Evolutionary conservation across 352 stramenopile genomes (phyloP).

Genomic region (Plasmopara muralis): DNA sequence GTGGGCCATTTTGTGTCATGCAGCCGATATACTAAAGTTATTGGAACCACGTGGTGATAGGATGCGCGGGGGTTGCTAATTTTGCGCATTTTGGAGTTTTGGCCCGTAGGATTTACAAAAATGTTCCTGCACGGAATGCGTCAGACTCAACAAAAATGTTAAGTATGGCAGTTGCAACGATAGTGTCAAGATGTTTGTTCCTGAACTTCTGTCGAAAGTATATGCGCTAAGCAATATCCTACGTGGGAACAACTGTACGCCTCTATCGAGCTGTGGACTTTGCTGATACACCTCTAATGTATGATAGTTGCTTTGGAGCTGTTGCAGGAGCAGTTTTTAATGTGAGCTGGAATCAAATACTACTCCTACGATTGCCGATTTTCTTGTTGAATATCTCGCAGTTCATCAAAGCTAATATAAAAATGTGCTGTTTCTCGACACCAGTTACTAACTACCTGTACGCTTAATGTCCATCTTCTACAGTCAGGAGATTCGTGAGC

Average conservation of each 20-base stretch:
- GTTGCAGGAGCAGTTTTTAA: slow-evolving; percentile 27
- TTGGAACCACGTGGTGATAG: slow-evolving; percentile 41
- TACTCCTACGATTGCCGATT: slow-evolving; percentile 37
- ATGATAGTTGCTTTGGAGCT: slow-evolving; percentile 28
- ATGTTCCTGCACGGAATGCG: slow-evolving; percentile 16
- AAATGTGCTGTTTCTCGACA: slow-evolving; percentile 69
- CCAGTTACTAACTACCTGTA: slow-evolving; percentile 62
- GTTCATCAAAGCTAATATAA: slow-evolving; percentile 60
- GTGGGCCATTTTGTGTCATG: slow-evolving; percentile 66
- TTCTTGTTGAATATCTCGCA: slow-evolving; percentile 64
- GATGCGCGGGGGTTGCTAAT: slow-evolving; percentile 42
- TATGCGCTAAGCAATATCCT: slow-evolving; percentile 56
- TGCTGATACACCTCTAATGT: slow-evolving; percentile 25
- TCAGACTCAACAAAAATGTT: slow-evolving; percentile 17
- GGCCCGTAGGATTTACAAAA: slow-evolving; percentile 28
- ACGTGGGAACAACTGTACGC: slow-evolving; percentile 37
- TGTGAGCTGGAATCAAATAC: slow-evolving; percentile 44
- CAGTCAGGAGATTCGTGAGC: slow-evolving; percentile 30
- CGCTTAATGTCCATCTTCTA: slow-evolving; percentile 59
- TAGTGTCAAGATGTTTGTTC: slow-evolving; percentile 68
- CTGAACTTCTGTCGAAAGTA: slow-evolving; percentile 58
- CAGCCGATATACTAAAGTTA: slow-evolving; percentile 56
- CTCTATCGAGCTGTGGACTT: slow-evolving; percentile 75
- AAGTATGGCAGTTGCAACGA: slow-evolving; percentile 33
- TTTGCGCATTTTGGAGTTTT: slow-evolving; percentile 60